Evolutionary conservation across 768 basidiomycete species (phyloP), one percentile per base, ranked within the genome.

Genomic region (Auricularia sp.): DNA sequence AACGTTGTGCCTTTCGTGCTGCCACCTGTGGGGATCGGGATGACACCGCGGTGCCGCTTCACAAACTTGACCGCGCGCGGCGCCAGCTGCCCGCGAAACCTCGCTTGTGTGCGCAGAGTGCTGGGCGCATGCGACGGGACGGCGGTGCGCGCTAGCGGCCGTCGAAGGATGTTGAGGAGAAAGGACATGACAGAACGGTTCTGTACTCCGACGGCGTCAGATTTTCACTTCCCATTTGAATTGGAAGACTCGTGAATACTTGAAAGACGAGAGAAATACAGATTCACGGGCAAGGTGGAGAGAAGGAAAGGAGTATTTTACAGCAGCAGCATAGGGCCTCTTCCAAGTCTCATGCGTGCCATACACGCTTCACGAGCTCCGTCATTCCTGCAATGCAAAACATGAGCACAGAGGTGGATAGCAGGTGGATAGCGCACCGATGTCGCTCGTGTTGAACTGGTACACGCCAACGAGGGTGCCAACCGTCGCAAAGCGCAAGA

Each of bases 381-480:
- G 91, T 92, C 63, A 95, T 76, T 70, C 94, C 94, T 94, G 69
- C 4, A 67, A 29, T 29, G 29, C 29, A 29, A 29, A 29, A 29
- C 29, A 29, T 29, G 29, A 29, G 29, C 29, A 29, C 29, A 29
- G 29, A 29, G 29, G 29, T 29, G 29, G 29, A 29, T 29, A 29
- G 29, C 29, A 29, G 29, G 29, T 29, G 29, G 29, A 29, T 29
- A 29, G 29, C 90, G 68, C 70, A 97, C 97, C 95, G 68, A 99
- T 87, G 73, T 98, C 96, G 73, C 95, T 94, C 54, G 97, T 98
- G 79, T 98, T 98, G 81, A 98, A 98, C 75, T 97, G 90, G 79
- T 97, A 99, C 5, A 98, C 83, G 16, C 97, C 96, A 58, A 93
- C 85, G 63, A 94, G 81, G 3, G 90, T 85, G 24, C 86, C 92